These are phyloP conservation scores for Diaporthe aspalathi DNA, from an alignment of 2,329 filamentous ascomycete species.

Conservation along the genomic window DNA sequence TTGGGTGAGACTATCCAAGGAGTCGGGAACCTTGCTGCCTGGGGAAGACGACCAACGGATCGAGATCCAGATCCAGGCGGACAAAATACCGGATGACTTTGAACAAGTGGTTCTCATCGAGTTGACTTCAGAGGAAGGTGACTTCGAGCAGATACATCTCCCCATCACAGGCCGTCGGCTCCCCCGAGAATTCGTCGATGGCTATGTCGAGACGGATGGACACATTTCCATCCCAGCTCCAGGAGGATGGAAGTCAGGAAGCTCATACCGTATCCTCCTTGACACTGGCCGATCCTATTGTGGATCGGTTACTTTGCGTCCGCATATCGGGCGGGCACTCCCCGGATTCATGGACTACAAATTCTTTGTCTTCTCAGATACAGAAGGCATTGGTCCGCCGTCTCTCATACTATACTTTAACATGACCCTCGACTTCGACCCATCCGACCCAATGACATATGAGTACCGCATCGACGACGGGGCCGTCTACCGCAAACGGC, in stretches of 20 bases:
- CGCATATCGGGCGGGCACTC: not conserved
- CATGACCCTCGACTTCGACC: conserved; percentile 50
- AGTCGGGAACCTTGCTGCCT: conserved; percentile 52
- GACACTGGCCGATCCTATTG: conserved; percentile 54
- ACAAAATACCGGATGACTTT: conserved; percentile 50
- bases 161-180: conserved; percentile 39
- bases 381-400: not conserved
- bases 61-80: conserved; percentile 60
- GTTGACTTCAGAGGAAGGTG: conserved; percentile 49
- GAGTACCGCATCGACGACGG: conserved; percentile 52
- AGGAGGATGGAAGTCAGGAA: conserved; percentile 42
- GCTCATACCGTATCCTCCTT: conserved; percentile 51
- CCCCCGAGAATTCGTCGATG: conserved; percentile 55
- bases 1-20: conserved; percentile 54
- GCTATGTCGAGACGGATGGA: conserved; percentile 60
- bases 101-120: conserved; percentile 45
- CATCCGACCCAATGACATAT: conserved; percentile 55
- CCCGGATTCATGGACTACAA: conserved; percentile 23
- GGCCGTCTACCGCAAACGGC: conserved; percentile 32
- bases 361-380: conserved; percentile 30
- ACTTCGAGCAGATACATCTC: conserved; percentile 52
- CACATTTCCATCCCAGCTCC: conserved; percentile 50
- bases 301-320: conserved; percentile 50
- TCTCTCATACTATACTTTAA: conserved; percentile 53
- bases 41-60: conserved; percentile 57